phyloP scores from a whole-genome alignment of 1,284 basidiomycete species.

The Prillingera fragicola region DNA sequence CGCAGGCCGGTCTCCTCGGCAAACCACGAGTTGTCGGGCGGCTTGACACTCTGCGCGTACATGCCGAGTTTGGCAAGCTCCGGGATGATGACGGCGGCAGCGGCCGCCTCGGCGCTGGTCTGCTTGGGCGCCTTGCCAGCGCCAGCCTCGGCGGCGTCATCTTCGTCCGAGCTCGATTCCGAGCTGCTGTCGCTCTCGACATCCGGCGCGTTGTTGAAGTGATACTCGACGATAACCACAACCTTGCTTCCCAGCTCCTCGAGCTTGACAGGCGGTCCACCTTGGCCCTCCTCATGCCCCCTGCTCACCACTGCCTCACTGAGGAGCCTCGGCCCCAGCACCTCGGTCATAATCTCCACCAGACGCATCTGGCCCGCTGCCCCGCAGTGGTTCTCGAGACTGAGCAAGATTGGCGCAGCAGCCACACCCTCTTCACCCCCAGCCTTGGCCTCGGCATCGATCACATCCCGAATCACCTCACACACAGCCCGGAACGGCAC shows the following conservation, averaged over 20 bases:
- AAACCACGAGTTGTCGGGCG: slow-evolving; percentile 14
- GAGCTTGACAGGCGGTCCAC: slow-evolving; percentile 3
- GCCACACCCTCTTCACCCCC: neutral
- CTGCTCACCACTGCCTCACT: neutral
- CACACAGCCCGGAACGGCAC: slow-evolving; percentile 14
- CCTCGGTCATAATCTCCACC: slow-evolving; percentile 15
- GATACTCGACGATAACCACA: slow-evolving; percentile 17
- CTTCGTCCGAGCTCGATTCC: neutral
- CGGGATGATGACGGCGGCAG: slow-evolving; percentile 8
- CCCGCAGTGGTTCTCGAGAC: slow-evolving; percentile 19
- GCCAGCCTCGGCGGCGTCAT: neutral
- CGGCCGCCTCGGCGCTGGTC: neutral
- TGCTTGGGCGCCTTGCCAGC: neutral
- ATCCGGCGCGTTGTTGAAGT: slow-evolving; percentile 6
- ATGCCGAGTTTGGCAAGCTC: slow-evolving; percentile 13
- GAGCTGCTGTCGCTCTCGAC: slow-evolving; percentile 1
- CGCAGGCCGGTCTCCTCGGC: slow-evolving; percentile 6
- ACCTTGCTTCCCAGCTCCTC: slow-evolving; percentile 10
- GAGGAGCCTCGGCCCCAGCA: slow-evolving; percentile 12
- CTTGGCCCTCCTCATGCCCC: slow-evolving; percentile 2
- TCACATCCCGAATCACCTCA: slow-evolving; percentile 13
- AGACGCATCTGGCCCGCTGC: slow-evolving; percentile 12
- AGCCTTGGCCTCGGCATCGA: slow-evolving; percentile 1
- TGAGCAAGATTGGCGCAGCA: slow-evolving; percentile 9
- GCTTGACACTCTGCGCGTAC: slow-evolving; percentile 16